Base-by-base conservation (phyloP, 257 asterid species). In the Galeopsis tetrahit region DNA sequence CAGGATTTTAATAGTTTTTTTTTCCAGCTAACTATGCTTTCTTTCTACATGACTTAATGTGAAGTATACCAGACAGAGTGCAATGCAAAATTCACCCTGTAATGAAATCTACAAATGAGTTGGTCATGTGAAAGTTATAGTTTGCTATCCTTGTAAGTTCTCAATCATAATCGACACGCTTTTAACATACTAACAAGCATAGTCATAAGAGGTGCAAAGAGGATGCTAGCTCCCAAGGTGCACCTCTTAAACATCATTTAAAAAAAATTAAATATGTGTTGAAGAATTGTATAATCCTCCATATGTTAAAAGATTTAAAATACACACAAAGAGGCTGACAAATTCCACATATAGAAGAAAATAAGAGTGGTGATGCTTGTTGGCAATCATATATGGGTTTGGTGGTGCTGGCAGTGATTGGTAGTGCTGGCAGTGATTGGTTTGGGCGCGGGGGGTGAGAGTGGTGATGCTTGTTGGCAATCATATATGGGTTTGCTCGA, bases 51-150 rank as follows among this genome's bases (percentile, higher is more conserved):
- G n/a, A 10, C 36, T 52, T 68, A 15, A 31, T 52, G 10, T 10
- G 4, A 32, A 38, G 21, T 40, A 28, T 46, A 11, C 68, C 34
- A 3, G 40, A 58, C n/a, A 68, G 46, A 66, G 28, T 6, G 10
- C 40, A 14, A 13, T 21, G 51, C 38, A 39, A 59, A 49, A 60
- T 11, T 59, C 36, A 68, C 28, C 40, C 58, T 14, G 53, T 3
- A 49, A 51, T 69, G 59, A 72, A 61, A 62, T 72, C 52, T 31
- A 61, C 4, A 15, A 40, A 34, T 72, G 31, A 58, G 10, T 64
- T 33, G 56, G 43, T 73, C 58, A 32, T 34, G 10, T 9, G 31
- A 69, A 21, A 51, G 13, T 11, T 43, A 61, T 52, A 40, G 51
- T 14, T 17, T 6, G 6, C 10, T 35, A 68, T 53, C 11, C 68